Evolutionary conservation across 208 protist genomes (phyloP), one percentile per base, ranked within the genome.

Genomic region (Wallacemonas rigidus): DNA sequence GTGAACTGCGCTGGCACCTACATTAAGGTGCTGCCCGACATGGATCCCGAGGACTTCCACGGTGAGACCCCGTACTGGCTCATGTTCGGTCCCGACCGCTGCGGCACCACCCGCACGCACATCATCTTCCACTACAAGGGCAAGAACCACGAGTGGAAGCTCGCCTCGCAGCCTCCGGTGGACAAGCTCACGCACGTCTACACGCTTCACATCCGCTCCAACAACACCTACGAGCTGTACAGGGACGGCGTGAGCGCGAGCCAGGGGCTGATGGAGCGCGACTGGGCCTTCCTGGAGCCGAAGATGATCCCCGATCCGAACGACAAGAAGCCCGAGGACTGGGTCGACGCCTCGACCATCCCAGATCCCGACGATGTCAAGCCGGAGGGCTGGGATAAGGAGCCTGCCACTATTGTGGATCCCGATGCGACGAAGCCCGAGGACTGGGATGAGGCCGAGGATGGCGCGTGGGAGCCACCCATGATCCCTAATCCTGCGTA

Each of bases 81-180:
- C 56, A 99, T 99, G 97, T 98, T 98, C 74, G 98, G 97, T 64
- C 97, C 97, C 51, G 98, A 99, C 86, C 82, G 90, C 61, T 99
- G 97, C 71, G 97, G 96, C 63, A 11, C 44, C 15, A 77, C 17
- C 7, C 88, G 87, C 69, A 74, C 98, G 40, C 96, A 99, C 81
- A 83, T 98, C 50, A 98, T 99, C 82, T 85, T 98, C 45, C 86
- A 90, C 74, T 93, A 98, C 87, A 95, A 98, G 14, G 97, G 94
- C 47, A 80, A 83, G 64, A 98, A 98, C 80, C 74, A 89, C 56
- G 75, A 95, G 61, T 95, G 91, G 85, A 98, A 95, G 71, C 87
- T 85, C 61, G 65, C 70, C 39, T 48, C 89, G n/a, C 51, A 17
- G 35, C 80, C 72, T 50, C 80, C 88, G 56, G 61, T 67, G 7